Evolutionary conservation across 2,329 filamentous ascomycete species (phyloP).

Genomic region (Fusarium paranaense): DNA sequence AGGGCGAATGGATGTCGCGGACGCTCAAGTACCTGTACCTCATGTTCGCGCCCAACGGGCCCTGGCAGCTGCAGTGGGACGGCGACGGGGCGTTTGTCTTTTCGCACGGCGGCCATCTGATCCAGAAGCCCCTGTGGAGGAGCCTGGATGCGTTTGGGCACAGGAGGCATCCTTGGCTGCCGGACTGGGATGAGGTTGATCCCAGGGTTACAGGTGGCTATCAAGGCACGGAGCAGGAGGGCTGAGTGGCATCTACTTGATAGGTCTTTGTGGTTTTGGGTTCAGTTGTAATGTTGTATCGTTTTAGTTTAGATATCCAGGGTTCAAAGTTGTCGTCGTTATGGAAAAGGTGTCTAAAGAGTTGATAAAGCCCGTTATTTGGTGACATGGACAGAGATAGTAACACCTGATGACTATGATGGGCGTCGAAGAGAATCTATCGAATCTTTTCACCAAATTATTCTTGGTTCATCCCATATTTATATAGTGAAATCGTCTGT

Average conservation of each 20-base stretch:
- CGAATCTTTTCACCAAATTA: neutral
- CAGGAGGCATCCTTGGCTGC: neutral
- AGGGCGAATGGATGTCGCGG: slow-evolving; percentile 91
- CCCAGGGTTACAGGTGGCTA: neutral
- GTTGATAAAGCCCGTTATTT: neutral
- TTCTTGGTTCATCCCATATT: neutral
- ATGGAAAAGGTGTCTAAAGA: neutral
- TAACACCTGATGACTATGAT: neutral
- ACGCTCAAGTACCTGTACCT: slow-evolving; percentile 87
- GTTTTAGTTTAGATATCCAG: neutral
- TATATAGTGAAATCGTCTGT: neutral
- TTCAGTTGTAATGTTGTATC: neutral
- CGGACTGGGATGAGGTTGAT: neutral
- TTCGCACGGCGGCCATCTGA: slow-evolving; percentile 63
- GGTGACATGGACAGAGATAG: neutral
- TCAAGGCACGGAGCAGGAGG: neutral
- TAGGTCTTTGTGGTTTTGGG: neutral
- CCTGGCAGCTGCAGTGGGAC: slow-evolving; percentile 60
- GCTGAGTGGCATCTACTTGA: neutral
- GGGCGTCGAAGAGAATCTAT: neutral
- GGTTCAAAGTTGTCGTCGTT: neutral
- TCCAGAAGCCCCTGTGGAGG: slow-evolving; percentile 31
- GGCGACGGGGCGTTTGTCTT: slow-evolving; percentile 61
- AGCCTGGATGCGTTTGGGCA: neutral
- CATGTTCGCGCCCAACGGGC: slow-evolving; percentile 72